Base-by-base conservation (phyloP, 2,329 filamentous ascomycete species). In the Drechslerella dactyloides region DNA sequence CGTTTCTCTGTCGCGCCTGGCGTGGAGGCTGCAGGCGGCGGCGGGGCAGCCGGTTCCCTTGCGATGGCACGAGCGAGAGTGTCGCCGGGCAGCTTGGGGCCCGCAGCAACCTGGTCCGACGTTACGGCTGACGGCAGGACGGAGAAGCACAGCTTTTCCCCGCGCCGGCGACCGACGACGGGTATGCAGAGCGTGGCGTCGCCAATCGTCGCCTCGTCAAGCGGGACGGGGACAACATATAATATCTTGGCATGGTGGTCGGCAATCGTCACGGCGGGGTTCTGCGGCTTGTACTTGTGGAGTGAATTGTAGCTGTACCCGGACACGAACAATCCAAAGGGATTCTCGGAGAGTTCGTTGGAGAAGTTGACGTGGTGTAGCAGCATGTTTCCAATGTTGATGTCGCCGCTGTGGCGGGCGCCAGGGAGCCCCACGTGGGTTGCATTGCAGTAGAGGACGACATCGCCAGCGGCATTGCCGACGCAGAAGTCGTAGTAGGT, bases 401-500 rank as follows among this genome's bases (percentile, higher is more conserved):
- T 73, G 37, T 77, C 76, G 10, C 76, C 75, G 19, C 75, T 76
- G 54, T 77, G 76, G 1, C 21, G 27, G n/a, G 76, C 55, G 7
- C 76, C 76, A 1, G 55, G 37, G n/a, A 77, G 74, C 2, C 69
- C 68, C 6, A 10, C 7, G 33, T 72, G 40, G 2, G 60, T 27
- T 19, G 10, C 73, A 23, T 76, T 73, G 46, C 19, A 40, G 48
- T 57, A 77, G 27, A 76, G 76, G 11, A 73, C 58, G 17, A 75
- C 73, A 2, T 74, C 74, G 30, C 68, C 66, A 2, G 59, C 56
- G 15, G 74, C 52, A 50, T 76, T 74, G 52, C 75, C 76, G 2
- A 77, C 50, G 57, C 76, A 77, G 40, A 77, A 74, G 56, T 77
- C 76, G 27, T 76, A 77, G 53, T 75, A 77, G n/a, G 74, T 77